Base-by-base conservation (phyloP, 2,329 filamentous ascomycete species). In the Zymoseptoria pseudotritici region DNA sequence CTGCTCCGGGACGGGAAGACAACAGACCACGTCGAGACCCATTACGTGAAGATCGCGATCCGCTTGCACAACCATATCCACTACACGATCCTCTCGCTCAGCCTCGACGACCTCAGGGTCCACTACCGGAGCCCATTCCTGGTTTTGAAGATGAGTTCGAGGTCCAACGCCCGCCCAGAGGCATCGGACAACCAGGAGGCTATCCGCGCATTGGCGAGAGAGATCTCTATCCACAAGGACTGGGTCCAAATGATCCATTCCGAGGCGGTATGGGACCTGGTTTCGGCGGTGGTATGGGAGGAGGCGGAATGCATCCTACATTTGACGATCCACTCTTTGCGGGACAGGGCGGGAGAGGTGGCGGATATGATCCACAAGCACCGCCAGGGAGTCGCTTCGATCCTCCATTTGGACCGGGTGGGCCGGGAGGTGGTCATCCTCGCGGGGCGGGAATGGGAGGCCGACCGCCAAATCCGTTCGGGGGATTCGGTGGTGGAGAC, bases 91-190 rank as follows among this genome's bases (percentile, higher is more conserved):
- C 86, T 84, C n/a, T 80, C 89, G 42, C 84, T 82, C 55, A 57
- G 42, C 64, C 62, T 24, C 59, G 58, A 3, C 10, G 82, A 78
- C 85, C 82, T 0, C 79, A 83, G 50, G 79, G 79, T 20, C 89
- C 89, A 1, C 71, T 85, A 17, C 91, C 92, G 0, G 76, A 82
- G 66, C 85, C 88, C 0, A 92, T 93, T 0, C 94, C 94, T 0
- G 90, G 85, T 20, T 97, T 97, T 66, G 94, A 97, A 66, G 93
- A 99, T 72, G 91, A 97, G 70, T 87, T 91, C 69, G 90, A 97
- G 63, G 82, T 97, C 61, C 86, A 89, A 62, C 80, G 86, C 1
- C 89, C 86, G 0, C 81, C 83, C 2, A 82, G 86, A 24, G 81
- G 79, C 4, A 58, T 67, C 50, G 17, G 65, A 58, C 55, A 49